Conservation (phyloP, 805 yeast species). For the Metschnikowia cubensis region DNA sequence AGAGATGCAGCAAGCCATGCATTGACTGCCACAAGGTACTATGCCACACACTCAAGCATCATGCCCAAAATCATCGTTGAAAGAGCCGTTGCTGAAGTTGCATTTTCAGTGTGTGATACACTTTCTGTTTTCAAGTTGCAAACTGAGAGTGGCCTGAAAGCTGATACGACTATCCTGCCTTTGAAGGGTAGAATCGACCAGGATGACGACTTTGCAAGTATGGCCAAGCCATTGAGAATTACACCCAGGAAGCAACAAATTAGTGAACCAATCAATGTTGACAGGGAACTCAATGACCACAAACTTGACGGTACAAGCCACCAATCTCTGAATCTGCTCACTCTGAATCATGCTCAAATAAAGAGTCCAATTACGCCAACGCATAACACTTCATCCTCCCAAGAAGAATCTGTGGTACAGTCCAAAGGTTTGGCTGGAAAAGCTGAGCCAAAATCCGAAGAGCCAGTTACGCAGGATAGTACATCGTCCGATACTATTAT, state of each 20-base stretch:
- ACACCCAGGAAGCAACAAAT: slow-evolving; percentile 5
- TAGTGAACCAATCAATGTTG: background rate
- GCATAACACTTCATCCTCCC: background rate
- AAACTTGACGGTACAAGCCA: background rate
- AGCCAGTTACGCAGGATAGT: background rate
- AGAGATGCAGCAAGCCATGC: slow-evolving; percentile 70
- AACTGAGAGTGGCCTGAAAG: background rate
- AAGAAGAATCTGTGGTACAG: background rate
- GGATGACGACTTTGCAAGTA: background rate
- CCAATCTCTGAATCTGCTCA: background rate
- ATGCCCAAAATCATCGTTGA: slow-evolving; percentile 70
- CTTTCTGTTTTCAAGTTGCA: slow-evolving; percentile 48
- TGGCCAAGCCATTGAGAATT: slow-evolving; percentile 13
- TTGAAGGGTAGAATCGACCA: background rate
- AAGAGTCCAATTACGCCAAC: background rate
- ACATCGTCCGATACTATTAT: background rate
- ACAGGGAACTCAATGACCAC: background rate
- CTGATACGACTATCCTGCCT: background rate
- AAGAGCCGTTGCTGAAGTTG: slow-evolving; percentile 70
- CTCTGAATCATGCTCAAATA: background rate
- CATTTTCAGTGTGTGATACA: slow-evolving; percentile 61
- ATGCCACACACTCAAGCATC: slow-evolving; percentile 55
- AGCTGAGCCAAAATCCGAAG: background rate
- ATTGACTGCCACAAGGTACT: slow-evolving; percentile 74
- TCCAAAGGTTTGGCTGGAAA: background rate